phyloP scores from a whole-genome alignment of 257 asterid species.

The Ocimum tenuiflorum region DNA sequence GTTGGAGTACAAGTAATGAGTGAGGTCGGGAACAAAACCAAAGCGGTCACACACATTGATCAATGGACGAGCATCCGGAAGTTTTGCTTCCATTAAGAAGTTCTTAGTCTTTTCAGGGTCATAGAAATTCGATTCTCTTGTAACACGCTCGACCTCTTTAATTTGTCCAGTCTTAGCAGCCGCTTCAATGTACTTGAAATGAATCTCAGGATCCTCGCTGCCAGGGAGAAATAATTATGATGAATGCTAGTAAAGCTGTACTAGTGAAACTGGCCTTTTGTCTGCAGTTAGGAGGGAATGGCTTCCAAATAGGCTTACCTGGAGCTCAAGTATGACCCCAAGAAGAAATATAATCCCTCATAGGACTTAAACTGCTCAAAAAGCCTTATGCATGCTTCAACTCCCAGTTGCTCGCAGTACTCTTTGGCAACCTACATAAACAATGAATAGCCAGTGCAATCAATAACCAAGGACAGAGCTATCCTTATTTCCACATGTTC shows the following conservation, averaged over 20 bases:
- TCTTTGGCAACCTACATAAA: slow-evolving; percentile 85
- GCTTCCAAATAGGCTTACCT: slow-evolving; percentile 41
- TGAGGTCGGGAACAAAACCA: slow-evolving; percentile 97
- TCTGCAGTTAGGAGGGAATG: slow-evolving; percentile 5
- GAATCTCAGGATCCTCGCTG: slow-evolving; percentile 99
- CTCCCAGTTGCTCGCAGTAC: slow-evolving; percentile 95
- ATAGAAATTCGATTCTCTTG: slow-evolving; percentile 95
- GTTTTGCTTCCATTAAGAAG: slow-evolving; percentile 97
- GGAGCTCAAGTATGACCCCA: slow-evolving; percentile 97
- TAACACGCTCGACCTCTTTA: slow-evolving; percentile 98
- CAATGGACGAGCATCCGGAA: slow-evolving; percentile 97
- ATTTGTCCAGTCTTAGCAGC: slow-evolving; percentile 99
- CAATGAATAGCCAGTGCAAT: slow-evolving; percentile 8
- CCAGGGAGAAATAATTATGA: slow-evolving; percentile 23
- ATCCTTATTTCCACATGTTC: neutral
- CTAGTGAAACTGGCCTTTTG: neutral
- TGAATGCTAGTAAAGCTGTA: neutral
- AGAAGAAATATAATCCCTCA: slow-evolving; percentile 92
- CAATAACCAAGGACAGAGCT: slow-evolving; percentile 3
- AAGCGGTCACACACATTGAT: slow-evolving; percentile 97
- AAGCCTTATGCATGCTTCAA: slow-evolving; percentile 81
- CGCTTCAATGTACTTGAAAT: slow-evolving; percentile 96
- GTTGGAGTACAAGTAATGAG: slow-evolving; percentile 84
- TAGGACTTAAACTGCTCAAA: slow-evolving; percentile 98
- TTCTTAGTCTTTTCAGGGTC: slow-evolving; percentile 94